phyloP scores from a whole-genome alignment of 1,284 basidiomycete genomes.

The Neotropicomus parvogracilis region DNA sequence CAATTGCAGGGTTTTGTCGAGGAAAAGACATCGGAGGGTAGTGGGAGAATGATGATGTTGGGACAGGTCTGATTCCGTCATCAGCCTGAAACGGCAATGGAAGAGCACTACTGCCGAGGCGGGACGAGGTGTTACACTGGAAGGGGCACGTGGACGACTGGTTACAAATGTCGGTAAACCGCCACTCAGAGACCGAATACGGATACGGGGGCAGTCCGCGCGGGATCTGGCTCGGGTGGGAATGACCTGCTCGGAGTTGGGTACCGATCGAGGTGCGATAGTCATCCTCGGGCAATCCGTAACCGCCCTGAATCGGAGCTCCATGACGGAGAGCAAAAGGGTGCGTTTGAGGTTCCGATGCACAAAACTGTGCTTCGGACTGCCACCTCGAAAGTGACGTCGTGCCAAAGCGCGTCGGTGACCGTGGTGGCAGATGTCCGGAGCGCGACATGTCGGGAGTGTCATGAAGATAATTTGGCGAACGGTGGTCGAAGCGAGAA shows the following conservation, averaged over 20 bases:
- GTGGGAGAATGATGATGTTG: neutral
- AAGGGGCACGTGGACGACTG: constrained; percentile 4
- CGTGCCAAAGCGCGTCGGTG: neutral
- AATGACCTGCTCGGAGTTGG: constrained; percentile 1
- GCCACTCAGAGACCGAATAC: constrained; percentile 8
- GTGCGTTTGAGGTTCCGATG: neutral
- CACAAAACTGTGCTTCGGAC: neutral
- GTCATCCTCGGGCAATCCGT: neutral
- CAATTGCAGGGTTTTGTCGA: constrained; percentile 2
- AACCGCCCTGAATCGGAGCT: neutral
- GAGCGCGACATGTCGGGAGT: neutral
- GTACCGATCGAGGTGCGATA: neutral
- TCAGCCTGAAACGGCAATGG: constrained; percentile 6
- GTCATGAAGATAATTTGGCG: neutral
- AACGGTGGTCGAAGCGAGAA: constrained; percentile 2
- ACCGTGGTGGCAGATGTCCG: constrained; percentile 3
- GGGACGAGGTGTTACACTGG: neutral
- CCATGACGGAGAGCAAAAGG: neutral
- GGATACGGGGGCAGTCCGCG: constrained; percentile 2
- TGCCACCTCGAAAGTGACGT: neutral
- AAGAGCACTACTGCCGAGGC: neutral
- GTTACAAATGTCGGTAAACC: neutral
- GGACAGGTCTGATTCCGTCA: neutral
- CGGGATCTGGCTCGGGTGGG: neutral
- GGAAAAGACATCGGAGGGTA: neutral